phyloP scores from a whole-genome alignment of 1,284 basidiomycete genomes.

The Stygiomarasmius scandens region DNA sequence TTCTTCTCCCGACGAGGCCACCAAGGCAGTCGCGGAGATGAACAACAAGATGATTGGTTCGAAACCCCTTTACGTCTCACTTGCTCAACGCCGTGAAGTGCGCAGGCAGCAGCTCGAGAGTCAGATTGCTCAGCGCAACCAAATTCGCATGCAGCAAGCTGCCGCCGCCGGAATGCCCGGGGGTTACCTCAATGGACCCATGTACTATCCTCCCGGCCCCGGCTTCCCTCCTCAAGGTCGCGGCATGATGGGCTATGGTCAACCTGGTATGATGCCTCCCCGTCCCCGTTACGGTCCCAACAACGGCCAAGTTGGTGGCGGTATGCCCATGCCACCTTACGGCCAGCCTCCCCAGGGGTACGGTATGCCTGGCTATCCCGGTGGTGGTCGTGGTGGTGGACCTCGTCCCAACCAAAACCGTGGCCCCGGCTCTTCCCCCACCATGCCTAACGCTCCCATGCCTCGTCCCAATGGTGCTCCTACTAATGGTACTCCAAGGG shows the following conservation, averaged over 20 bases:
- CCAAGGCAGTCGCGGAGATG: conserved; percentile 99
- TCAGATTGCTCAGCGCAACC: conserved; percentile 96
- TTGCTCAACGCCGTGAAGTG: conserved; percentile 98
- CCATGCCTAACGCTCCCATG: conserved; percentile 62
- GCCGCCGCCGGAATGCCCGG: conserved; percentile 82
- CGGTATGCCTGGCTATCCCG: conserved; percentile 67
- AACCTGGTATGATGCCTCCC: conserved; percentile 85
- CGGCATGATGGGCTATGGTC: conserved; percentile 82
- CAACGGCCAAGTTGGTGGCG: conserved; percentile 72
- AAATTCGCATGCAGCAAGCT: conserved; percentile 93
- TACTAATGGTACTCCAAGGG: conserved; percentile 44
- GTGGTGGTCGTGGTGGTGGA: conserved; percentile 52
- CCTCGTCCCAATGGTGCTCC: conserved; percentile 53
- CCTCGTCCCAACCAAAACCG: conserved; percentile 52
- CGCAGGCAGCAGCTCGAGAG: conserved; percentile 98
- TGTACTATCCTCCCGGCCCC: conserved; percentile 88
- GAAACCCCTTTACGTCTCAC: conserved; percentile 98
- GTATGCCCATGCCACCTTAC: conserved; percentile 78
- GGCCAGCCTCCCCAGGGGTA: conserved; percentile 72
- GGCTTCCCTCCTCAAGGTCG: conserved; percentile 83
- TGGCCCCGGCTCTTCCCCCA: conserved; percentile 62
- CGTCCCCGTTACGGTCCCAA: conserved; percentile 79
- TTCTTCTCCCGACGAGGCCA: conserved; percentile 97
- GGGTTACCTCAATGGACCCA: conserved; percentile 82
- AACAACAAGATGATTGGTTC: conserved; percentile 99